phyloP scores from a whole-genome alignment of 2,329 filamentous ascomycete genomes.

The Dendryphion nanum region DNA sequence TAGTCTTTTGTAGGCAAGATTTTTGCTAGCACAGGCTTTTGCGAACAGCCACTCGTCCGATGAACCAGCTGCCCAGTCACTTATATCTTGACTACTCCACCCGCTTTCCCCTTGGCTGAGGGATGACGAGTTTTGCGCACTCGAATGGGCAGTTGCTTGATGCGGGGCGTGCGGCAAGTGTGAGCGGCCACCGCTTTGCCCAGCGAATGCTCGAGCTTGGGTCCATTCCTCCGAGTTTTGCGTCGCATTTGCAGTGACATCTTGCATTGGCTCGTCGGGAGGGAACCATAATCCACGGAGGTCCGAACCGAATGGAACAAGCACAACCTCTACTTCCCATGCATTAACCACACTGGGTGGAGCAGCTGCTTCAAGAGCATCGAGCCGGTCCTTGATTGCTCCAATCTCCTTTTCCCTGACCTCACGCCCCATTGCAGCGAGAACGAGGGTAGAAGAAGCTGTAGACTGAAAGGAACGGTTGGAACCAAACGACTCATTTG shows the following conservation, averaged over 20 bases:
- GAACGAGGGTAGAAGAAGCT: slow-evolving; percentile 38
- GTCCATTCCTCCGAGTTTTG: slow-evolving; percentile 50
- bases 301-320: slow-evolving; percentile 66
- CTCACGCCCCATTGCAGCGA: slow-evolving; percentile 34
- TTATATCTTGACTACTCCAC: slow-evolving; percentile 50
- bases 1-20: slow-evolving; percentile 67
- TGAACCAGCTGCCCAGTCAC: slow-evolving; percentile 47
- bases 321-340: slow-evolving; percentile 75
- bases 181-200: slow-evolving; percentile 5
- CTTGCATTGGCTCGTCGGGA: slow-evolving; percentile 39
- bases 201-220: slow-evolving; percentile 24
- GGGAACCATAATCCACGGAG: slow-evolving; percentile 55
- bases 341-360: slow-evolving; percentile 63
- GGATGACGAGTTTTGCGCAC: slow-evolving; percentile 13
- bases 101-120: slow-evolving; percentile 41
- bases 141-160: slow-evolving; percentile 15
- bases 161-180: slow-evolving; percentile 2
- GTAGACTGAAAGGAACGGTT: slow-evolving; percentile 37
- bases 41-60: slow-evolving; percentile 63
- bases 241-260: slow-evolving; percentile 33
- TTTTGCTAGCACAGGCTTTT: slow-evolving; percentile 64
- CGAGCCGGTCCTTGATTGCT: slow-evolving; percentile 48
- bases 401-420: slow-evolving; percentile 47
- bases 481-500: slow-evolving; percentile 42
- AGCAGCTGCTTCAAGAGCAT: slow-evolving; percentile 56